Evolutionary conservation across 768 basidiomycete genomes (phyloP), one percentile per base, ranked within the genome.

Genomic region (Russula virescens): DNA sequence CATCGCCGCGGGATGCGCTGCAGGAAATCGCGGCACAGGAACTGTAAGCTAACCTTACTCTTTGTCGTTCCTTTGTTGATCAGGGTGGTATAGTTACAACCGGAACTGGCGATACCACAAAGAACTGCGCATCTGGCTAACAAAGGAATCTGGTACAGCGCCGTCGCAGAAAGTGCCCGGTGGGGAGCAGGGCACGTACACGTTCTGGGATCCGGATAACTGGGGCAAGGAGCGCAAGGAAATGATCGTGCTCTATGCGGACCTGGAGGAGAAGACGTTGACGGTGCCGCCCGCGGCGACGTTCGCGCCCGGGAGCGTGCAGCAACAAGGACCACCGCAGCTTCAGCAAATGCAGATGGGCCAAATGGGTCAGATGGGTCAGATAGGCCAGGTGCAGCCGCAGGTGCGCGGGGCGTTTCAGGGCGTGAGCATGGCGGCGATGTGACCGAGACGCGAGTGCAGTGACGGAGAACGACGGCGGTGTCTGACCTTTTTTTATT

Each of bases 91-190:
- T 68, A 94, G 92, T 71, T 94, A 86, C 80, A 89, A 90, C 73
- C 88, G 93, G 62, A 94, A 93, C 73, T 97, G 94, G 94, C 81
- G 94, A 62, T 96, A 89, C 74, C 94, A 96, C 82, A 96, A 93
- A 73, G 91, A 93, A 66, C 80, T 91, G 48, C 86, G 85, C 51
- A 74, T 90, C 60, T 81, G 86, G 86, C 74, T 96, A 73, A 94
- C 91, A 46, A 94, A 94, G 69, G 92, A 95, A 72, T 85, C 83
- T 40, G 87, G 88, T 18, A 86, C 87, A 53, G 76, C 81, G 55
- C 85, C 86, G 58, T 87, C 87, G 64, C 81, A 85, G 68, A 90
- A 90, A 73, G 85, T 88, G 3, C 83, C 80, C 28, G 86, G 88
- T 53, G 84, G 88, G 67, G 90, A 95, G 72, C 83, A 88, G 67